Evolutionary conservation across 2,329 filamentous ascomycete genomes (phyloP).

Genomic region (Fusarium musae): DNA sequence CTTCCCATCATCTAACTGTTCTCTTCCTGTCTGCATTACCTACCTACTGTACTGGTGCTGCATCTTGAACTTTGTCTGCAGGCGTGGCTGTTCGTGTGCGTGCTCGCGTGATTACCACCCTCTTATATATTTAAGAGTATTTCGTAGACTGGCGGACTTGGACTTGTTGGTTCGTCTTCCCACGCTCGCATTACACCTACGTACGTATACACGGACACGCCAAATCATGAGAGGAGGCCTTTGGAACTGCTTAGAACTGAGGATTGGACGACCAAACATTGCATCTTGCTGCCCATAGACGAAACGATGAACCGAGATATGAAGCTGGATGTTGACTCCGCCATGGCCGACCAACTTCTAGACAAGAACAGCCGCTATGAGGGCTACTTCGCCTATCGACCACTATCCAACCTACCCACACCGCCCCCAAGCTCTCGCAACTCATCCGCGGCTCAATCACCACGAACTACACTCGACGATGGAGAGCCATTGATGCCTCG

Average conservation of each 20-base stretch:
- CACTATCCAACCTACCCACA: slow-evolving; percentile 74
- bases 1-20: slow-evolving; percentile 14
- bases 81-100: slow-evolving; percentile 36
- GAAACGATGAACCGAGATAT: slow-evolving; percentile 38
- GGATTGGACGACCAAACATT: slow-evolving; percentile 34
- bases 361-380: slow-evolving; percentile 46
- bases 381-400: slow-evolving; percentile 72
- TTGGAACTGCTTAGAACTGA: slow-evolving; percentile 35
- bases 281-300: slow-evolving; percentile 17
- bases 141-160: slow-evolving; percentile 39
- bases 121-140: slow-evolving; percentile 26
- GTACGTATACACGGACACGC: slow-evolving; percentile 20
- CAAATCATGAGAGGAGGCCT: slow-evolving; percentile 41
- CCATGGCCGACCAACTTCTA: slow-evolving; percentile 19
- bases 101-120: slow-evolving; percentile 43
- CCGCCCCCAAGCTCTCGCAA: slow-evolving; percentile 67
- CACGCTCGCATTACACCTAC: slow-evolving; percentile 14
- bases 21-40: slow-evolving; percentile 10
- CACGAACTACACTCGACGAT: slow-evolving; percentile 56
- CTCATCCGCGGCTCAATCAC: slow-evolving; percentile 58
- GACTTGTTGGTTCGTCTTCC: slow-evolving; percentile 14
- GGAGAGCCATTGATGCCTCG: slow-evolving; percentile 55
- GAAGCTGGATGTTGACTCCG: slow-evolving; percentile 27
- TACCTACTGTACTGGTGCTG: slow-evolving; percentile 13
- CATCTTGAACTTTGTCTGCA: slow-evolving; percentile 32